phyloP scores from a whole-genome alignment of 192 early-diverging fungal species.

The Kickxella alabastrina region DNA sequence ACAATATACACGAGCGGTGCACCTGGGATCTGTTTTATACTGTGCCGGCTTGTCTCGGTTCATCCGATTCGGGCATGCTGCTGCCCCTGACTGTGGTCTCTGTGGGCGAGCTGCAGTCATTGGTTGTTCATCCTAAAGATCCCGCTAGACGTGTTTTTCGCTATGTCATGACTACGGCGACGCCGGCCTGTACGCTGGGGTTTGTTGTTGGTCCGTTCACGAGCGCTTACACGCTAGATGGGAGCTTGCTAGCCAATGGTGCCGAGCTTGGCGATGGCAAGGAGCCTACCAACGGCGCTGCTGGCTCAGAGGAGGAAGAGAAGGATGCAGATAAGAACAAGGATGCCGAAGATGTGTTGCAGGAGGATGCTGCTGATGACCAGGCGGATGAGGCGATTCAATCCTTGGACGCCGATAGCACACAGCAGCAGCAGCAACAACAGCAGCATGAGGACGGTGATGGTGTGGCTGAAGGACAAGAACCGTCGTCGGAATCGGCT shows the following conservation, averaged over 20 bases:
- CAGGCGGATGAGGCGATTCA: neutral
- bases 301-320: neutral
- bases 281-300: neutral
- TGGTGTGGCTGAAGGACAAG: neutral
- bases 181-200: constrained; percentile 66
- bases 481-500: neutral
- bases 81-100: constrained; percentile 50
- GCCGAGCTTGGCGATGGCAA: neutral
- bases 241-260: constrained; percentile 17
- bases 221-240: constrained; percentile 38
- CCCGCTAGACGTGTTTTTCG: constrained; percentile 59
- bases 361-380: neutral
- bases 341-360: neutral
- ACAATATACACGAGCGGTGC: constrained; percentile 58
- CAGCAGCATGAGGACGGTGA: constrained; percentile 3
- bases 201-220: constrained; percentile 69
- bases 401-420: neutral
- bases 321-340: neutral
- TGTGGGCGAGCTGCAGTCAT: constrained; percentile 66
- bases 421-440: neutral
- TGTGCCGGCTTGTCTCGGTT: constrained; percentile 52
- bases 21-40: constrained; percentile 81
- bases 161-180: constrained; percentile 64
- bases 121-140: constrained; percentile 61
- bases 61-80: constrained; percentile 4